Conservation (phyloP, 2,329 filamentous ascomycete genomes). For the Trichoderma atrobrunneum region DNA sequence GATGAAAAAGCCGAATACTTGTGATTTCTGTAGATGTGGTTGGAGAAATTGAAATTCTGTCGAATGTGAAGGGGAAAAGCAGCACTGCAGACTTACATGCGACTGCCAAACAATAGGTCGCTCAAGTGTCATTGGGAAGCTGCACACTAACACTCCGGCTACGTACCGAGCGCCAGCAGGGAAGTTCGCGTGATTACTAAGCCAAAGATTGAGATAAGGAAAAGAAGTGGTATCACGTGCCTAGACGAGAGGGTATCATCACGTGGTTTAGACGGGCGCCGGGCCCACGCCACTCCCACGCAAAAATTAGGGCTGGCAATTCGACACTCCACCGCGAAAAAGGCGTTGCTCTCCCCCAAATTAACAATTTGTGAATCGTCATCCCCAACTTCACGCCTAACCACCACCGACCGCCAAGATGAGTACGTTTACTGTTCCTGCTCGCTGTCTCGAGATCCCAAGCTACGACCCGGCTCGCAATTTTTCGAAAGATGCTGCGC, state of each 20-base stretch:
- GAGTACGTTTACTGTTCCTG: constrained; percentile 45
- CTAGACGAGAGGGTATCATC: constrained; percentile 26
- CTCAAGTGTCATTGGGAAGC: not conserved
- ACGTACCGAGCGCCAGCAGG: not conserved
- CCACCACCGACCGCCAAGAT: constrained; percentile 55
- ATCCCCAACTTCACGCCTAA: constrained; percentile 39
- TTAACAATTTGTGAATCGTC: constrained; percentile 38
- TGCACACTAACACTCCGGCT: not conserved
- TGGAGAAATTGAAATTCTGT: not conserved
- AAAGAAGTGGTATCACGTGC: constrained; percentile 4
- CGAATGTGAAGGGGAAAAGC: not conserved
- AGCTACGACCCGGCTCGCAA: constrained; percentile 6
- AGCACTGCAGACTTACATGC: not conserved
- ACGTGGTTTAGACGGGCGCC: constrained; percentile 31
- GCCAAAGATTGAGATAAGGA: not conserved
- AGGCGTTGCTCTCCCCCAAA: constrained; percentile 28
- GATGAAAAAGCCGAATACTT: not conserved
- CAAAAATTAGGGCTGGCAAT: constrained; percentile 38
- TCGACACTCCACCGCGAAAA: constrained; percentile 39
- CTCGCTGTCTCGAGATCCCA: not conserved
- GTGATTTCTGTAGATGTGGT: not conserved
- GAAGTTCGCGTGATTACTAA: not conserved
- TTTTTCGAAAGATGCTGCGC: constrained; percentile 8
- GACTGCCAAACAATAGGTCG: too few relatives aligned
- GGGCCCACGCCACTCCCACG: constrained; percentile 25